Conservation (phyloP, 805 yeast genomes). For the Suhomyces faveliae region DNA sequence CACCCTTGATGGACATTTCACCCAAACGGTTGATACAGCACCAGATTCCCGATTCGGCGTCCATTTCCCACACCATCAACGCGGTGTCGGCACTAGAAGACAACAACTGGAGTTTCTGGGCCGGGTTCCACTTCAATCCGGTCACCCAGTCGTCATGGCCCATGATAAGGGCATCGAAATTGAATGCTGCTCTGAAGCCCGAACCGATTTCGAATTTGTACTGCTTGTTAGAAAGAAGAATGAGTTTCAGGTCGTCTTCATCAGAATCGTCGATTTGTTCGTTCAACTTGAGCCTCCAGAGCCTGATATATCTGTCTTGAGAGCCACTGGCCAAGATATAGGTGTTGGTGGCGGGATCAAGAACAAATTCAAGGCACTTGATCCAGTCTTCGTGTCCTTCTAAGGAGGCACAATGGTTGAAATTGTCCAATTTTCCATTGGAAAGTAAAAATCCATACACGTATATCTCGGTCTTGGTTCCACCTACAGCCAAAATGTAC, state of each 20-base stretch:
- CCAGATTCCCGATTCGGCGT: slow-evolving; percentile 86
- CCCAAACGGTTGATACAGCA: slow-evolving; percentile 78
- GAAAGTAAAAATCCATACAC: slow-evolving; percentile 46
- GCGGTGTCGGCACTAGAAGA: slow-evolving; percentile 94
- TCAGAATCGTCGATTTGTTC: slow-evolving; percentile 56
- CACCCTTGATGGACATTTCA: slow-evolving; percentile 92
- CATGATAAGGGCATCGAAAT: slow-evolving; percentile 89
- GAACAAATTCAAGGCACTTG: slow-evolving; percentile 63
- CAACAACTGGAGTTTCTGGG: slow-evolving; percentile 52
- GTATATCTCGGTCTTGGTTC: slow-evolving; percentile 56
- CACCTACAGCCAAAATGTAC: slow-evolving; percentile 66
- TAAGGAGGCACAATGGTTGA: slow-evolving; percentile 50
- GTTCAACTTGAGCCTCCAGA: slow-evolving; percentile 74
- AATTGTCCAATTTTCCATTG: slow-evolving; percentile 13
- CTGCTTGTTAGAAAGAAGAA: slow-evolving; percentile 67
- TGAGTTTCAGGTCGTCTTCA: slow-evolving; percentile 51
- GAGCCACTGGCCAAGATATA: slow-evolving; percentile 83
- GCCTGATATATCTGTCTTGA: slow-evolving; percentile 86
- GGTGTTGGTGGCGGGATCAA: slow-evolving; percentile 46
- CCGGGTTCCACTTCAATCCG: slow-evolving; percentile 76
- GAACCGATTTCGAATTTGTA: slow-evolving; percentile 50
- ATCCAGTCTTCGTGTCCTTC: slow-evolving; percentile 98
- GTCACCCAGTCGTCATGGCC: slow-evolving; percentile 99
- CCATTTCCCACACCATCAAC: slow-evolving; percentile 92
- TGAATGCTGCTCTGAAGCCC: slow-evolving; percentile 50